phyloP scores from a whole-genome alignment of 352 stramenopile genomes.

The Globisporangium cystogenes region DNA sequence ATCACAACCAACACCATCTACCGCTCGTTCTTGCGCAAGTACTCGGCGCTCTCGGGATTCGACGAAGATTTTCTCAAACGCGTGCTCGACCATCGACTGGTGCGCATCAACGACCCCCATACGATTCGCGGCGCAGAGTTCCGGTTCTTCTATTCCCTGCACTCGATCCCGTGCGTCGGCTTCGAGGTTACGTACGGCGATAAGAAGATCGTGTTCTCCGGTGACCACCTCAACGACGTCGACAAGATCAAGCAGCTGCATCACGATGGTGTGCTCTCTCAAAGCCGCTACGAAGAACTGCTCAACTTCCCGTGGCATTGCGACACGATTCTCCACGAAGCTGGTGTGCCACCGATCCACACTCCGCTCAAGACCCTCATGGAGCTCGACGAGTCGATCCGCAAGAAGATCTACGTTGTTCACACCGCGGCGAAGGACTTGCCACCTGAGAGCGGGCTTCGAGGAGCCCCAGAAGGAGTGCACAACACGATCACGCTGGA shows the following conservation, averaged over 20 bases:
- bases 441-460: conserved; percentile 64
- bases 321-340: conserved; percentile 93
- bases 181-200: conserved; percentile 93
- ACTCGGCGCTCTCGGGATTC: conserved; percentile 92
- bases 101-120: conserved; percentile 92
- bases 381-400: conserved; percentile 85
- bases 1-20: conserved; percentile 97
- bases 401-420: conserved; percentile 92
- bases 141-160: conserved; percentile 95
- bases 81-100: conserved; percentile 88
- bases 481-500: conserved; percentile 85
- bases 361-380: conserved; percentile 93
- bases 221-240: conserved; percentile 95
- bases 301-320: conserved; percentile 93
- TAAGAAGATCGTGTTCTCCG: conserved; percentile 95
- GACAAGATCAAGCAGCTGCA: conserved; percentile 77
- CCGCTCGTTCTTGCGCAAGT: conserved; percentile 95
- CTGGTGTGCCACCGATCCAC: conserved; percentile 93
- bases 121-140: conserved; percentile 94
- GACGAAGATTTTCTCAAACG: conserved; percentile 88
- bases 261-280: conserved; percentile 84
- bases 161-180: conserved; percentile 95
- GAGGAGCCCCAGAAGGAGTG: conserved; percentile 85
- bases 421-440: conserved; percentile 90
- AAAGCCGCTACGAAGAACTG: conserved; percentile 84